phyloP scores from a whole-genome alignment of 768 basidiomycete species.

The Lentinula raphanica region DNA sequence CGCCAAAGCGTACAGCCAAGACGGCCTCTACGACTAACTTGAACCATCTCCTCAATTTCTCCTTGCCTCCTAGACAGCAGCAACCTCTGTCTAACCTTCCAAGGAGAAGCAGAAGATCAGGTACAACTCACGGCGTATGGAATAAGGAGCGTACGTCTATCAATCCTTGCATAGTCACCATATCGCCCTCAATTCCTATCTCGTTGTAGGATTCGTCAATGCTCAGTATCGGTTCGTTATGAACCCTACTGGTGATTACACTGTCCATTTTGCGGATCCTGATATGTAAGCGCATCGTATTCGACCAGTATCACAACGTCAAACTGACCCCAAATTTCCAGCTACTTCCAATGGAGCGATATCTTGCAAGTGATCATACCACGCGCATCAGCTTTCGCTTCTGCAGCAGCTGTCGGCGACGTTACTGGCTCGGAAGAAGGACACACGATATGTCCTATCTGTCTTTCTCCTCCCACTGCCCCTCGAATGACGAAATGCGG shows the following conservation, averaged over 20 bases:
- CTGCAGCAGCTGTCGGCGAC: slow-evolving; percentile 47
- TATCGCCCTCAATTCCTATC: slow-evolving; percentile 10
- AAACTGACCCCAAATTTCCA: slow-evolving; percentile 22
- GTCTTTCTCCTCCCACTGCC: slow-evolving; percentile 83
- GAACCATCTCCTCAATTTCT: slow-evolving; percentile 92
- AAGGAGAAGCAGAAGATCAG: slow-evolving; percentile 70
- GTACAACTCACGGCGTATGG: slow-evolving; percentile 63
- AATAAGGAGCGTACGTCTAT: slow-evolving; percentile 83
- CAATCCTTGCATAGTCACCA: background rate
- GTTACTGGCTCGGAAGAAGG: slow-evolving; percentile 47
- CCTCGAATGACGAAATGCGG: slow-evolving; percentile 97
- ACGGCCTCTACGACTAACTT: slow-evolving; percentile 49
- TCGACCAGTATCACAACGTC: background rate
- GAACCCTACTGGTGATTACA: slow-evolving; percentile 88
- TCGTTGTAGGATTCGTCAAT: slow-evolving; percentile 82
- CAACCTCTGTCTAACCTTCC: slow-evolving; percentile 54
- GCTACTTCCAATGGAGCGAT: slow-evolving; percentile 95
- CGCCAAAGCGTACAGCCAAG: slow-evolving; percentile 60
- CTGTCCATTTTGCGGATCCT: slow-evolving; percentile 94
- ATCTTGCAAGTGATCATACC: slow-evolving; percentile 93
- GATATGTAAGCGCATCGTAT: slow-evolving; percentile 66
- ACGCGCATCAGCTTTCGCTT: slow-evolving; percentile 68
- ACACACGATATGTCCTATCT: slow-evolving; percentile 85
- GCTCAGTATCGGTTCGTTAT: slow-evolving; percentile 95
- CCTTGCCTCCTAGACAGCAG: slow-evolving; percentile 80